These are phyloP conservation scores for Miscanthus lutarioriparius DNA, from an alignment of 176 grass and related monocot genomes.

Conservation along the genomic window DNA sequence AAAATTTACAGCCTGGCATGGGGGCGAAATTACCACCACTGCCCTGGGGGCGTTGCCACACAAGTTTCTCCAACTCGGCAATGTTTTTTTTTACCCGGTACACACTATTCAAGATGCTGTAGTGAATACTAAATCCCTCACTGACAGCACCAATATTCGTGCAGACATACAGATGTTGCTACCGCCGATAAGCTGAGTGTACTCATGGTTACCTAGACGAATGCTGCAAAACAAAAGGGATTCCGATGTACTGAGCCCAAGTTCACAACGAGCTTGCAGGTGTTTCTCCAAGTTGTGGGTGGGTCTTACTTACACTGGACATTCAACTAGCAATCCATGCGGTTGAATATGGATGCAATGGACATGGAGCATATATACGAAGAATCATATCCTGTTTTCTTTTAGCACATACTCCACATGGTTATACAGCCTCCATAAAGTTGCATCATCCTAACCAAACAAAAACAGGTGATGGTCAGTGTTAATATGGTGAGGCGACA, in stretches of 20 bases:
- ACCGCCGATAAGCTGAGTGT: not conserved
- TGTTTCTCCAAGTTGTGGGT: not conserved
- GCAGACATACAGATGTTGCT: not conserved
- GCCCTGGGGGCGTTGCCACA: not conserved
- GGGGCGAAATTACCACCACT: not conserved
- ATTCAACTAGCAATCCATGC: not conserved
- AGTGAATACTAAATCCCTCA: not conserved
- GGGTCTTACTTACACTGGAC: not conserved
- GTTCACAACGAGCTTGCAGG: not conserved
- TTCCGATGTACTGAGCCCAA: not conserved
- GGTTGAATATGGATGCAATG: not conserved
- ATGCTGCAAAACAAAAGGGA: not conserved
- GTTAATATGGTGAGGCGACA: not conserved
- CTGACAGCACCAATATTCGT: not conserved
- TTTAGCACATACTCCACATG: conserved; percentile 55
- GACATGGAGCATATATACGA: not conserved
- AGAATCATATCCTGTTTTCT: conserved; percentile 41
- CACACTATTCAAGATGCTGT: not conserved
- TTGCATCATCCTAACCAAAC: conserved; percentile 59
- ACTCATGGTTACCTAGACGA: not conserved
- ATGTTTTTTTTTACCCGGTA: not conserved
- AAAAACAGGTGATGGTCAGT: conserved; percentile 2
- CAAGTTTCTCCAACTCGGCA: not conserved
- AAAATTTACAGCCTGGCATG: not conserved
- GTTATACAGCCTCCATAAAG: conserved; percentile 77